Conservation (phyloP, 2,329 filamentous ascomycete genomes). For the Talaromyces sp. region DNA sequence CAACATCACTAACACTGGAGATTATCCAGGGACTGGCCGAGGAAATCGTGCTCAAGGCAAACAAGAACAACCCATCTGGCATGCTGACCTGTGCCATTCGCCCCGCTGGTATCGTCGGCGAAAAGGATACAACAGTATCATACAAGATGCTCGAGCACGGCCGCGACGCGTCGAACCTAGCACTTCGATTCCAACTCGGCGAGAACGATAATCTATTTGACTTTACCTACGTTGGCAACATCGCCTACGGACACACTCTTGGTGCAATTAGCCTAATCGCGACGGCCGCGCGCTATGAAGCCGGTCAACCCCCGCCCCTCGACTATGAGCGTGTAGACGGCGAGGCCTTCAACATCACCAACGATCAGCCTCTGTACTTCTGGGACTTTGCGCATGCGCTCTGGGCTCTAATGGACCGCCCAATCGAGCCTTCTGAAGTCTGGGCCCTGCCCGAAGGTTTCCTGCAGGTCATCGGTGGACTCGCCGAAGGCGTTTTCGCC, state of each 20-base stretch:
- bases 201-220: constrained; percentile 66
- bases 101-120: constrained; percentile 84
- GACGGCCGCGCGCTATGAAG: constrained; percentile 43
- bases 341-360: constrained; percentile 85
- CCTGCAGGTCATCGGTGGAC: constrained; percentile 34
- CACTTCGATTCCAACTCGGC: constrained; percentile 76
- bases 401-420: constrained; percentile 54
- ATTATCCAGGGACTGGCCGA: constrained; percentile 66
- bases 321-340: constrained; percentile 73
- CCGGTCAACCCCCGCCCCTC: constrained; percentile 54
- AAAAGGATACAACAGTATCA: constrained; percentile 74
- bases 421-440: constrained; percentile 38
- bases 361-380: constrained; percentile 82
- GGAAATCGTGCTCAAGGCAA: constrained; percentile 70
- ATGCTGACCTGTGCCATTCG: constrained; percentile 78
- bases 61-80: constrained; percentile 50
- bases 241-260: constrained; percentile 75
- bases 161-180: constrained; percentile 49
- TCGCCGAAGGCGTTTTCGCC: constrained; percentile 38
- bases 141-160: constrained; percentile 70
- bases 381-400: constrained; percentile 81
- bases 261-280: constrained; percentile 68
- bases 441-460: constrained; percentile 37
- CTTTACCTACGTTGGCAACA: constrained; percentile 65
- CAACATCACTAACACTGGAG: not conserved